phyloP scores from a whole-genome alignment of 1,284 basidiomycete genomes.

The Psilocybe mexicana region DNA sequence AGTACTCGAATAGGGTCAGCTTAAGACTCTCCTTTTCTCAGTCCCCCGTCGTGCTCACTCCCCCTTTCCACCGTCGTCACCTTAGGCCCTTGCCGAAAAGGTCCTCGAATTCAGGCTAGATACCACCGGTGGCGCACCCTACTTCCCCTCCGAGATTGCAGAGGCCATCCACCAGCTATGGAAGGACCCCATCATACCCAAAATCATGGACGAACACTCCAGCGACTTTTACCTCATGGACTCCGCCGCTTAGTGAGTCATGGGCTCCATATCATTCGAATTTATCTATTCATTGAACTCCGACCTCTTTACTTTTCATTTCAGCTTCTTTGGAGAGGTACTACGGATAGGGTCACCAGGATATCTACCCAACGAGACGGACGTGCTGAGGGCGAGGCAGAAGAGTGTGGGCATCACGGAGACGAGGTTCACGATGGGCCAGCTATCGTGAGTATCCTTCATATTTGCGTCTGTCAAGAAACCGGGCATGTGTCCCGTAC shows the following conservation, averaged over 20 bases:
- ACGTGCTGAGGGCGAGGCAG: slow-evolving; percentile 86
- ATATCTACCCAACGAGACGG: slow-evolving; percentile 87
- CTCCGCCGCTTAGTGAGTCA: slow-evolving; percentile 83
- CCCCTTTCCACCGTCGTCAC: not conserved
- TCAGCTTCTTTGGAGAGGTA: slow-evolving; percentile 88
- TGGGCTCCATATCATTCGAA: not conserved
- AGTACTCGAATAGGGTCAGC: slow-evolving; percentile 73
- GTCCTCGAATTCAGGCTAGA: slow-evolving; percentile 61
- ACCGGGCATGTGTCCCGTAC: not conserved
- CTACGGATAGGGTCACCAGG: slow-evolving; percentile 77
- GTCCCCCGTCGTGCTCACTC: not conserved
- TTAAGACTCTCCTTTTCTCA: not conserved
- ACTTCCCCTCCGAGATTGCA: slow-evolving; percentile 68
- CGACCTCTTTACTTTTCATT: not conserved
- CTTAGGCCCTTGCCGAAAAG: slow-evolving; percentile 56
- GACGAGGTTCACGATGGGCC: slow-evolving; percentile 77
- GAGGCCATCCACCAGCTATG: slow-evolving; percentile 82
- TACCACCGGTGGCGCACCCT: slow-evolving; percentile 33
- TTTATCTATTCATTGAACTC: not conserved
- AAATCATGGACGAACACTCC: slow-evolving; percentile 80
- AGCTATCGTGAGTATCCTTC: slow-evolving; percentile 61
- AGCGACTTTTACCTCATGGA: slow-evolving; percentile 98
- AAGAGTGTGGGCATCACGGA: slow-evolving; percentile 95
- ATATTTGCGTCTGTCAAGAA: slow-evolving; percentile 26
- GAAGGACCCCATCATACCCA: slow-evolving; percentile 88